Conservation (phyloP, 1,139 yeast genomes). For the Blastobotrys ciferrii region DNA sequence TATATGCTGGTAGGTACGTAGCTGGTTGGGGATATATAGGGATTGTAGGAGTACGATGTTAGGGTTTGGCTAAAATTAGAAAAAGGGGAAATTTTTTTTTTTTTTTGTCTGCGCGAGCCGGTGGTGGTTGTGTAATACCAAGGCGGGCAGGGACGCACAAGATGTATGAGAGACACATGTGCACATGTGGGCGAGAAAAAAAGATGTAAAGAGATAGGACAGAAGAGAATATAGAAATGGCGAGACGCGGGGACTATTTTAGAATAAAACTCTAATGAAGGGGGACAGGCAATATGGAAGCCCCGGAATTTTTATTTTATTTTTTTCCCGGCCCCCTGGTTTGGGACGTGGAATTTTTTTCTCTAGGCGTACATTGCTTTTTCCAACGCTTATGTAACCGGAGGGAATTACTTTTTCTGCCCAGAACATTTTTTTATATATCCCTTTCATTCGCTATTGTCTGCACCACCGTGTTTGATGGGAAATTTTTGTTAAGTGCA, state of each 20-base stretch:
- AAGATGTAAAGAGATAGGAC: background rate
- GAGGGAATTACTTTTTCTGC: background rate
- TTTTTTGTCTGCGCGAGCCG: background rate
- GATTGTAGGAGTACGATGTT: too few relatives aligned
- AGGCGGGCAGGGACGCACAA: background rate
- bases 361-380: background rate
- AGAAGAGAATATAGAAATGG: too few relatives aligned
- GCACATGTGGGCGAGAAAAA: background rate
- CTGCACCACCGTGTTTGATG: background rate
- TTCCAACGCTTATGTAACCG: background rate
- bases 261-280: background rate
- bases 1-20: too few relatives aligned
- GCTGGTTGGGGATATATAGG: too few relatives aligned
- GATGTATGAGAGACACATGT: background rate
- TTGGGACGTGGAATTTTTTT: background rate
- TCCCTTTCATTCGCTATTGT: slow-evolving; percentile 5
- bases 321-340: background rate
- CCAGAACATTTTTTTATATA: background rate
- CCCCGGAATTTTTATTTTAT: background rate
- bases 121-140: background rate
- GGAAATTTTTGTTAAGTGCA: background rate
- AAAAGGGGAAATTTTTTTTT: slow-evolving; percentile 8
- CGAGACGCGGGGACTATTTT: background rate
- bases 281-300: background rate
- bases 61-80: slow-evolving; percentile 2